Base-by-base conservation (phyloP, 768 basidiomycete genomes). In the Baorangia bicolor region DNA sequence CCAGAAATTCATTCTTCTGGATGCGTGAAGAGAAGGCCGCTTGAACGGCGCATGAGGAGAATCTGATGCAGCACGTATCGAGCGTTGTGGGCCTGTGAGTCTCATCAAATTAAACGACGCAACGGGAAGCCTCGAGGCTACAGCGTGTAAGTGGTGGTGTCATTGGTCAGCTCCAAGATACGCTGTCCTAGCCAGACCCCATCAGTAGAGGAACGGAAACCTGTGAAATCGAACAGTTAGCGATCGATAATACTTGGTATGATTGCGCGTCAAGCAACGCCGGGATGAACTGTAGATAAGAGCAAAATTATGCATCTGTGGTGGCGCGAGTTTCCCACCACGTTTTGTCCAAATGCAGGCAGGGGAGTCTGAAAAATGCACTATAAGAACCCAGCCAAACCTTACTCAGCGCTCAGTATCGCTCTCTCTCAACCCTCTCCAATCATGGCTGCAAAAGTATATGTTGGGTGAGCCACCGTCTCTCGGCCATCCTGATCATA, bases 321-420 rank as follows among this genome's bases (percentile, higher is more conserved):
- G 5, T 21, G 21, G 35, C 1, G 21, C 16, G 12, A 44, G 5
- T 62, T 62, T 58, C 60, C 55, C 46, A 49, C 51, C 51, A 45
- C 39, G 68, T 62, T 62, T 44, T 59, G 57, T 34, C 69, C 66
- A 57, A 70, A 70, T 64, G 53, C 46, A 65, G 70, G 43, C 16
- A 61, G 67, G 34, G 67, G 67, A 72, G 71, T 71, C 69, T 73
- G 71, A 69, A 73, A 72, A 56, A 45, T 21, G 9, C 41, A 54
- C 37, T 71, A 71, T 71, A 71, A 71, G 57, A 71, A 60, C 56
- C 45, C 35, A 25, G 44, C 18, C 59, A 52, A 64, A 69, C 60
- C 55, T 62, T 62, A 53, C n/a, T 53, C 16, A 5, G 50, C 30
- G 18, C 49, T 33, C 54, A 16, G 18, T 47, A 54, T 60, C 45